These are phyloP conservation scores for Trichoderma brevicompactum DNA, from an alignment of 2,329 filamentous ascomycete genomes.

Conservation along the genomic window DNA sequence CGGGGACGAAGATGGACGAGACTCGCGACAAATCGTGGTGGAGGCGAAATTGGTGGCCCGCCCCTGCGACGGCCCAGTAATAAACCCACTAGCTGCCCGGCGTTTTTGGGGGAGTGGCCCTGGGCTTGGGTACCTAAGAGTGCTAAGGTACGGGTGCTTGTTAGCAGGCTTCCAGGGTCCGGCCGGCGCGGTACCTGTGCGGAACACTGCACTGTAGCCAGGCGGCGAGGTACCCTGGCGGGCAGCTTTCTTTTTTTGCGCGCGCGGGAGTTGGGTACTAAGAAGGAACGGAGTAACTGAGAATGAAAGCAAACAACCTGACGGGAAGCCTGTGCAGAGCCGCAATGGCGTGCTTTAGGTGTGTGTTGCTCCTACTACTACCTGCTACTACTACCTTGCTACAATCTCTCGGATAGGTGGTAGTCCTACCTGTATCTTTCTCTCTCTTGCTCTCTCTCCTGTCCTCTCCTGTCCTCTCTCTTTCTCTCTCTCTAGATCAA, in stretches of 20 bases:
- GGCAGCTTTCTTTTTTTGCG: neutral
- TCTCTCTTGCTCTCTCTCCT: too few species aligned
- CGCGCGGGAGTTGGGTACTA: too few species aligned
- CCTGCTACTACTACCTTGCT: neutral
- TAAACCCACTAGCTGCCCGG: constrained; percentile 21
- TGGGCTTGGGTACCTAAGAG: constrained; percentile 6
- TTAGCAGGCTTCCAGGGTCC: neutral
- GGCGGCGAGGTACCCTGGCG: too few species aligned
- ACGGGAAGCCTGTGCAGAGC: neutral
- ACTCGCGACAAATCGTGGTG: constrained; percentile 28
- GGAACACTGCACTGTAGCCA: too few species aligned
- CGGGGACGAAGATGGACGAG: constrained; percentile 9
- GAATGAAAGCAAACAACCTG: too few species aligned
- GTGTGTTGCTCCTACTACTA: neutral
- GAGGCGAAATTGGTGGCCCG: constrained; percentile 19
- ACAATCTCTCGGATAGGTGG: too few species aligned
- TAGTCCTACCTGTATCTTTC: too few species aligned
- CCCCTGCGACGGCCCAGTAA: constrained; percentile 25
- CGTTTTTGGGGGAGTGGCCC: constrained; percentile 8
- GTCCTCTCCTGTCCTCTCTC: too few species aligned
- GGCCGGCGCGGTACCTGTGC: neutral
- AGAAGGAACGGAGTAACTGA: too few species aligned
- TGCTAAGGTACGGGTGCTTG: neutral
- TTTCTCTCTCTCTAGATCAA: too few species aligned
- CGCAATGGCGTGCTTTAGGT: neutral